Percentiles rank a stretch among this genome's conserved stretches.
phyloP scores from a whole-genome alignment of 2,329 filamentous ascomycete genomes.

The Aspergillus persii region DNA sequence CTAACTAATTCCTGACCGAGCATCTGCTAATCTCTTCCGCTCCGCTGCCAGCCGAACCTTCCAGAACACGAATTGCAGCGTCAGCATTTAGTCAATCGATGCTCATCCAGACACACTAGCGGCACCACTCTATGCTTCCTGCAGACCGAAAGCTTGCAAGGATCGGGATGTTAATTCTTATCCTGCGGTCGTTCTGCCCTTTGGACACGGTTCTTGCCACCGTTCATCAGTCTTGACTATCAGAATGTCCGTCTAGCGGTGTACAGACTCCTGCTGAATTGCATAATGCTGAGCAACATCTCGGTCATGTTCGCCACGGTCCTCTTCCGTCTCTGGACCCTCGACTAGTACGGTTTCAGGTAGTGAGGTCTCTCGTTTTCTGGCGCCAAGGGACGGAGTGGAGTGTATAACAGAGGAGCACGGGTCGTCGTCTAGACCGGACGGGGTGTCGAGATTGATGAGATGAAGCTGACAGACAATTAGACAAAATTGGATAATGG shows the following conservation, averaged over 20 bases:
- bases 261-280: not conserved
- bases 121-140: not conserved
- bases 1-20: not conserved
- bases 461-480: slow-evolving; percentile 1
- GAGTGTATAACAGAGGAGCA: not conserved
- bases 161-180: not conserved
- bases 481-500: not conserved
- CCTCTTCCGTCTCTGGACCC: not conserved
- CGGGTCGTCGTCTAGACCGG: no score
- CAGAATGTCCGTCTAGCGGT: not conserved
- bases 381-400: not conserved
- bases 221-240: not conserved
- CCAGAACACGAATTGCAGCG: not conserved
- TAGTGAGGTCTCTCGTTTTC: not conserved
- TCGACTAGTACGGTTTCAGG: not conserved
- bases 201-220: not conserved
- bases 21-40: not conserved
- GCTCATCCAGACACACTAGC: not conserved
- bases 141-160: no score
- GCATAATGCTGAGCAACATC: not conserved
- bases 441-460: not conserved
- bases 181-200: not conserved
- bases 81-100: not conserved
- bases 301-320: not conserved
- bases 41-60: not conserved